Conservation (phyloP, 768 basidiomycete species). For the Suillus plorans region DNA sequence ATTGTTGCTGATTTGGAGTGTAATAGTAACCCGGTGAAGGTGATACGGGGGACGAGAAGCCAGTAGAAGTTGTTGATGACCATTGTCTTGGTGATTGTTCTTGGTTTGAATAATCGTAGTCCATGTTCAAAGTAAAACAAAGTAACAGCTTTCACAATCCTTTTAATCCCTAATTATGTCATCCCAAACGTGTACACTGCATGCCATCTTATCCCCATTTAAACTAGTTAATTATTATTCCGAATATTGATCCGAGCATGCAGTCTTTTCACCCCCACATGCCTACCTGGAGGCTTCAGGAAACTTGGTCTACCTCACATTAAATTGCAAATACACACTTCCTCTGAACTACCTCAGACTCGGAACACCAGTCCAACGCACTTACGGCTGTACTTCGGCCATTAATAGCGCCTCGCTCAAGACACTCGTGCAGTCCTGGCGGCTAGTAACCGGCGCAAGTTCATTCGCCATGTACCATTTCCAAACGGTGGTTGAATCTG, state of each 20-base stretch:
- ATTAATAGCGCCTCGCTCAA: background rate
- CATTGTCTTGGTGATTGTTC: conserved; percentile 34
- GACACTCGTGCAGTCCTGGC: background rate
- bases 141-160: too few relatives aligned
- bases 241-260: too few relatives aligned
- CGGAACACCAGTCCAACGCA: too few relatives aligned
- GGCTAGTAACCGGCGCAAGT: background rate
- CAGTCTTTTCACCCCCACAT: too few relatives aligned
- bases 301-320: too few relatives aligned
- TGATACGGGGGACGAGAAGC: conserved; percentile 28
- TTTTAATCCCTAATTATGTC: background rate
- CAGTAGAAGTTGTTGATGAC: conserved; percentile 22
- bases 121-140: conserved; percentile 16
- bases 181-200: background rate
- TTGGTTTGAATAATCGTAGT: conserved; percentile 30
- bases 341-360: too few relatives aligned
- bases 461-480: background rate
- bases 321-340: too few relatives aligned
- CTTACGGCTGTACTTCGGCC: background rate
- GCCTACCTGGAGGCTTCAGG: too few relatives aligned
- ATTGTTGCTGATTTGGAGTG: conserved; percentile 11
- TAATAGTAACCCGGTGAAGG: conserved; percentile 23
- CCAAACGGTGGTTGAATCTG: background rate
- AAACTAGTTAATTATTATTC: too few relatives aligned
- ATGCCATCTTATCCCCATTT: background rate